phyloP scores from a whole-genome alignment of 345 rosid genomes.

The Triadica sebifera region DNA sequence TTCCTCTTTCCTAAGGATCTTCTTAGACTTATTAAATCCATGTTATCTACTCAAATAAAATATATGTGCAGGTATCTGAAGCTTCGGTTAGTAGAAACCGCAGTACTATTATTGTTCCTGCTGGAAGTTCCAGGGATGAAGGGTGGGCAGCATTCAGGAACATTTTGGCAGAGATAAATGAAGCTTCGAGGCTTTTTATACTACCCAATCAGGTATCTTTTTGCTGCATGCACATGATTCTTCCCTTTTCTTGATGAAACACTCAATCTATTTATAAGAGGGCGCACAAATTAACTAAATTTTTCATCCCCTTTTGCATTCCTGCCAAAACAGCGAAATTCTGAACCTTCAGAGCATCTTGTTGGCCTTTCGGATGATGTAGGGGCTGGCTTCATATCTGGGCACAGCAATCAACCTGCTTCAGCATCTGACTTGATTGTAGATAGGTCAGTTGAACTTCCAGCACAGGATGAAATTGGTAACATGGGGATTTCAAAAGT shows the following conservation, averaged over 20 bases:
- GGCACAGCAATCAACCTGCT: slow-evolving; percentile 72
- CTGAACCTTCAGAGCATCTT: slow-evolving; percentile 66
- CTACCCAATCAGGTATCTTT: slow-evolving; percentile 70
- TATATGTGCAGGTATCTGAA: slow-evolving; percentile 71
- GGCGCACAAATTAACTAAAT: slow-evolving; percentile 19
- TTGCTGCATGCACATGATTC: slow-evolving; percentile 16
- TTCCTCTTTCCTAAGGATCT: neutral
- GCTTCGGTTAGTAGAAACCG: slow-evolving; percentile 94
- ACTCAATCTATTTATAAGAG: slow-evolving; percentile 1
- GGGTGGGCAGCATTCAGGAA: slow-evolving; percentile 98
- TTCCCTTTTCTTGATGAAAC: slow-evolving; percentile 1
- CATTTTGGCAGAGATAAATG: slow-evolving; percentile 83
- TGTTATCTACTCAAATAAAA: slow-evolving; percentile 1
- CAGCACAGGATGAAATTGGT: slow-evolving; percentile 68
- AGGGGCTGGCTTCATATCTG: slow-evolving; percentile 98
- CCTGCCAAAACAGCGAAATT: slow-evolving; percentile 50
- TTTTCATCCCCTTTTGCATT: slow-evolving; percentile 14
- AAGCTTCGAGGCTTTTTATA: slow-evolving; percentile 68
- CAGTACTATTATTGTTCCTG: slow-evolving; percentile 94
- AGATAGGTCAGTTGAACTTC: slow-evolving; percentile 67
- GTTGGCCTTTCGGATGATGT: slow-evolving; percentile 98
- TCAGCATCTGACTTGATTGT: slow-evolving; percentile 64
- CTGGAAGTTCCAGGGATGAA: slow-evolving; percentile 82
- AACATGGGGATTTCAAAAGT: slow-evolving; percentile 67
- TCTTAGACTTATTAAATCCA: neutral